phyloP scores from a whole-genome alignment of 352 stramenopile species.

The Phytophthora hibernalis region DNA sequence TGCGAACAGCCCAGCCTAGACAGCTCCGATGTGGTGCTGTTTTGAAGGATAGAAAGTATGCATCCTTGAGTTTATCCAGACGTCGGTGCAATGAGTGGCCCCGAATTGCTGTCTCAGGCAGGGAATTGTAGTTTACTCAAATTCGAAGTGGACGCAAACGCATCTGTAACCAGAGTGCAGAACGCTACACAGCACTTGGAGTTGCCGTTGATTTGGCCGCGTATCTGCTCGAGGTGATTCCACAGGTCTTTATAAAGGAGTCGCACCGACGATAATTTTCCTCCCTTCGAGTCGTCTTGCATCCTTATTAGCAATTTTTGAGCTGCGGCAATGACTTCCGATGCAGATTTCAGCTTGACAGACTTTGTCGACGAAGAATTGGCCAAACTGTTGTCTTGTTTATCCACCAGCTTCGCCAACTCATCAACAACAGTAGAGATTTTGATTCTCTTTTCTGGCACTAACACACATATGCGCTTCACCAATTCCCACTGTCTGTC shows the following conservation, averaged over 20 bases:
- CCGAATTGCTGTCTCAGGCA: neutral
- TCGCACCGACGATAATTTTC: neutral
- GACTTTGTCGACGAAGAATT: neutral
- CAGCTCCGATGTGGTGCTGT: too few relatives aligned
- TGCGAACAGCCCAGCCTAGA: too few relatives aligned
- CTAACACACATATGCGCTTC: slow-evolving; percentile 3
- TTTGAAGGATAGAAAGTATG: too few relatives aligned
- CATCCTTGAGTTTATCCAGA: neutral
- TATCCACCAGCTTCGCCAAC: neutral
- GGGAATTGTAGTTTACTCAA: neutral
- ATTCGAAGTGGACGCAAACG: neutral
- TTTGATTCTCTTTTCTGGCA: neutral
- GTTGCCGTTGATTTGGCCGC: neutral
- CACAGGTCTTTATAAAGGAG: neutral
- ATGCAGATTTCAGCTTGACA: neutral
- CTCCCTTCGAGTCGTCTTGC: neutral
- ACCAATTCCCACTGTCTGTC: slow-evolving; percentile 4
- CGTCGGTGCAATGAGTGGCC: neutral
- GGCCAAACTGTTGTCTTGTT: neutral
- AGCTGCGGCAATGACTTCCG: neutral
- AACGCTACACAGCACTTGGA: neutral
- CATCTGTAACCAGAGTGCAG: neutral
- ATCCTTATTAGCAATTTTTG: neutral
- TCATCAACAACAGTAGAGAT: slow-evolving; percentile 10
- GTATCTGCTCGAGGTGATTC: neutral